Conservation (phyloP, 257 asterid species). For the Solanum clarkiae region DNA sequence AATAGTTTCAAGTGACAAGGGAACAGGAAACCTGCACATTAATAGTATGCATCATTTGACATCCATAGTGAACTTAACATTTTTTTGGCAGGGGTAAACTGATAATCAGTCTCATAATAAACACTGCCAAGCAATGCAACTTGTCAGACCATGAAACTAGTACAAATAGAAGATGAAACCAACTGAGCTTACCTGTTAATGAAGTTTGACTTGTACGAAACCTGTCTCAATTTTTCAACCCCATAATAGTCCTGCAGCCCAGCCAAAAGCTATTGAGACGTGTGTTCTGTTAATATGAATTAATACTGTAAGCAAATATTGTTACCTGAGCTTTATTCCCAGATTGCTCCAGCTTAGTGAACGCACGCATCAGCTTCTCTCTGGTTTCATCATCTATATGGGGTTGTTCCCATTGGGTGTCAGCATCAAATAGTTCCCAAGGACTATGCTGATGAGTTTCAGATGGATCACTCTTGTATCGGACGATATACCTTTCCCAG, state of each 20-base stretch:
- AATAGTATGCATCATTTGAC: not conserved
- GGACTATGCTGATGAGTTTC: conserved; percentile 88
- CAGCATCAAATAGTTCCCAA: conserved; percentile 81
- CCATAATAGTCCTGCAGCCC: conserved; percentile 78
- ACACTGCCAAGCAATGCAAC: not conserved
- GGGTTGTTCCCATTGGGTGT: conserved; percentile 56
- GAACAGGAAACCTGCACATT: conserved; percentile 79
- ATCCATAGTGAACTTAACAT: not conserved
- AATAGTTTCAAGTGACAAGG: conserved; percentile 63
- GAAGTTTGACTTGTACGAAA: conserved; percentile 53
- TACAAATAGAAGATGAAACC: not conserved
- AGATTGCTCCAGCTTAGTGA: conserved; percentile 56
- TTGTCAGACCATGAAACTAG: not conserved
- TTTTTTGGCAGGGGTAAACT: not conserved
- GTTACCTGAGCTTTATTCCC: conserved; percentile 56
- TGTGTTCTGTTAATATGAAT: not conserved
- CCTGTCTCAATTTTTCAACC: conserved; percentile 56
- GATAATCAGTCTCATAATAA: not conserved
- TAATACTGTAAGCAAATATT: not conserved
- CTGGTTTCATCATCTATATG: conserved; percentile 50
- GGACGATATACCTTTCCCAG: conserved; percentile 80
- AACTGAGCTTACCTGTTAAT: conserved; percentile 42
- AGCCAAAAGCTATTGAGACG: not conserved
- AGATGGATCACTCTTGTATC: conserved; percentile 69
- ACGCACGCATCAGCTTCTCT: conserved; percentile 35